Conservation (phyloP, 2,329 filamentous ascomycete genomes). For the Fusarium sterilihyphosum region DNA sequence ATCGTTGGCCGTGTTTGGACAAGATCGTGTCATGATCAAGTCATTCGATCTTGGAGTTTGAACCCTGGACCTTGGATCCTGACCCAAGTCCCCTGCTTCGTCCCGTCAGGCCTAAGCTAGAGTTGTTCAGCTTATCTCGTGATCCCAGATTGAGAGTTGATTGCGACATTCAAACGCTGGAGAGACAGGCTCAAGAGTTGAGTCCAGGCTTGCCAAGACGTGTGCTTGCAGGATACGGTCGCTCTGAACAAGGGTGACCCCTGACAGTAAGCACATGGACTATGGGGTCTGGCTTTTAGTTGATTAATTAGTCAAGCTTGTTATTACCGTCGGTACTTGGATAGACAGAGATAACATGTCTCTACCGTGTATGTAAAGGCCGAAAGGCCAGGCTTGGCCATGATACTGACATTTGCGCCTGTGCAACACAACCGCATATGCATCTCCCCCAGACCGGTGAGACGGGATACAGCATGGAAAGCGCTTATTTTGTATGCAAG, state of each 20-base stretch:
- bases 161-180: neutral
- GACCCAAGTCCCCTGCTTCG: neutral
- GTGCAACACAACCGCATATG: neutral
- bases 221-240: neutral
- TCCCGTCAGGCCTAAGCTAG: neutral
- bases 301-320: neutral
- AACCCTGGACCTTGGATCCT: neutral
- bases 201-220: slow-evolving; percentile 8
- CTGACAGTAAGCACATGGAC: neutral
- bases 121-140: neutral
- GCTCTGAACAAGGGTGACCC: slow-evolving; percentile 4
- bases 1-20: neutral
- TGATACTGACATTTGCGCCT: neutral
- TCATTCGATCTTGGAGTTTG: neutral
- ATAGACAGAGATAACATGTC: neutral
- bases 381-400: neutral
- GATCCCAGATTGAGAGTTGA: neutral
- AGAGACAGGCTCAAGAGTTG: neutral
- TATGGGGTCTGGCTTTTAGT: neutral
- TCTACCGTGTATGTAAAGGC: neutral
- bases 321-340: neutral
- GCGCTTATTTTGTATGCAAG: neutral
- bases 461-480: slow-evolving; percentile 6
- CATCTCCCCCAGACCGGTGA: slow-evolving; percentile 5
- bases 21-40: neutral